phyloP scores from a whole-genome alignment of 2,329 filamentous ascomycete genomes.

The Xylaria sp. region DNA sequence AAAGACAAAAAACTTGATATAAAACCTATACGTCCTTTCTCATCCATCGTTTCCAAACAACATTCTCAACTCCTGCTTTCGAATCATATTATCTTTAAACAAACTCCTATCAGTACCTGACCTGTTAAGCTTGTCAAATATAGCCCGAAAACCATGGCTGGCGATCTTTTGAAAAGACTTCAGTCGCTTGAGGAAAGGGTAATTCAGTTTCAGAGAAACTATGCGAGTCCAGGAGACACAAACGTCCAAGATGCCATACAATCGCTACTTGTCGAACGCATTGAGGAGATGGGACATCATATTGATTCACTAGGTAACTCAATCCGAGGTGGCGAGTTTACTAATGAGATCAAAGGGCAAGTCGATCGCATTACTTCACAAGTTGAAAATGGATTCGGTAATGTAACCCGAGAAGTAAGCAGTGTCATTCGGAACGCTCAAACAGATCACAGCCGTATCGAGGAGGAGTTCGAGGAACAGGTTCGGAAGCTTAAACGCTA shows the following conservation, averaged over 20 bases:
- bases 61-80: background rate
- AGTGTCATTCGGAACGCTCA: background rate
- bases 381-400: background rate
- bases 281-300: background rate
- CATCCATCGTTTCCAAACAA: background rate
- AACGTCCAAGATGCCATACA: background rate
- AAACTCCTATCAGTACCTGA: background rate
- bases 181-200: background rate
- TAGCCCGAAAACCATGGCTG: background rate
- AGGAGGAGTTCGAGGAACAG: background rate
- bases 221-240: too few relatives aligned
- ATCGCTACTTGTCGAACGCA: background rate
- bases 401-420: background rate
- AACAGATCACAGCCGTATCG: background rate
- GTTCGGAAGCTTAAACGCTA: background rate
- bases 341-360: background rate
- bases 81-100: background rate
- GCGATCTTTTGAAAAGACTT: background rate
- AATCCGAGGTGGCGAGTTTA: background rate
- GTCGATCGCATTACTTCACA: background rate
- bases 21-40: background rate
- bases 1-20: background rate
- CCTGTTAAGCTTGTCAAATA: background rate
- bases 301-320: background rate
- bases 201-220: background rate